Conservation (phyloP, 139 green algal genomes). For the Volvox africanus region DNA sequence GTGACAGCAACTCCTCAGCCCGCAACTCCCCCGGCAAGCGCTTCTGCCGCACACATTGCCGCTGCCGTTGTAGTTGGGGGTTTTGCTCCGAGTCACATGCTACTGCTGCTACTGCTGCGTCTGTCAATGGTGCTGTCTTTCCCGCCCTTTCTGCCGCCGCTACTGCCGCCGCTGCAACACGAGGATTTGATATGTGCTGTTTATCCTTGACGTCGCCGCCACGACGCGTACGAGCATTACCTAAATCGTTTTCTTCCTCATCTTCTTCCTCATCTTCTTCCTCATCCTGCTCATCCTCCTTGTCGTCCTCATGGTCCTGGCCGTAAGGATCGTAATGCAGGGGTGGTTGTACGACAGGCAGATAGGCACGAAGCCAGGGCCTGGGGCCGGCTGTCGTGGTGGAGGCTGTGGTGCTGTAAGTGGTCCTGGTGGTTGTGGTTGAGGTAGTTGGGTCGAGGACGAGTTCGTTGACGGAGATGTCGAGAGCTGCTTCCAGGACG, state of each 20-base stretch:
- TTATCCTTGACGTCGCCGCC: too few species aligned
- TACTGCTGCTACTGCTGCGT: not conserved
- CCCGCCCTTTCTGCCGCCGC: not conserved
- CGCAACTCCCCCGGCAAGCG: not conserved
- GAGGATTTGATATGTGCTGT: not conserved
- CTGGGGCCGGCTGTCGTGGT: not conserved
- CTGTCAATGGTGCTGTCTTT: not conserved
- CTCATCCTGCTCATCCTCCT: not conserved
- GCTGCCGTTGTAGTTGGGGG: not conserved
- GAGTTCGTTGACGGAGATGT: conserved; percentile 32
- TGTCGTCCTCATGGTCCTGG: not conserved
- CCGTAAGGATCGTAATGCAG: conserved; percentile 28
- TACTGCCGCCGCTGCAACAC: not conserved
- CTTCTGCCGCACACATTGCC: not conserved
- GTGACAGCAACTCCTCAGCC: not conserved
- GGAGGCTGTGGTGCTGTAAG: too few species aligned
- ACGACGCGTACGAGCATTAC: too few species aligned
- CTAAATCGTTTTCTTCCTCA: not conserved
- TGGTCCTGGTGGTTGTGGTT: too few species aligned
- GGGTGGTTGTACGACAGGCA: conserved; percentile 30
- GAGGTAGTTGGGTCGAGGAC: not conserved
- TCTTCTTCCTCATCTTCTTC: not conserved
- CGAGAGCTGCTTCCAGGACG: conserved; percentile 49
- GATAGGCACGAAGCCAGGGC: conserved; percentile 48
- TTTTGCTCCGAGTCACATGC: not conserved